Conservation (phyloP, 495 filamentous ascomycete species). For the Aspergillus indologenus region DNA sequence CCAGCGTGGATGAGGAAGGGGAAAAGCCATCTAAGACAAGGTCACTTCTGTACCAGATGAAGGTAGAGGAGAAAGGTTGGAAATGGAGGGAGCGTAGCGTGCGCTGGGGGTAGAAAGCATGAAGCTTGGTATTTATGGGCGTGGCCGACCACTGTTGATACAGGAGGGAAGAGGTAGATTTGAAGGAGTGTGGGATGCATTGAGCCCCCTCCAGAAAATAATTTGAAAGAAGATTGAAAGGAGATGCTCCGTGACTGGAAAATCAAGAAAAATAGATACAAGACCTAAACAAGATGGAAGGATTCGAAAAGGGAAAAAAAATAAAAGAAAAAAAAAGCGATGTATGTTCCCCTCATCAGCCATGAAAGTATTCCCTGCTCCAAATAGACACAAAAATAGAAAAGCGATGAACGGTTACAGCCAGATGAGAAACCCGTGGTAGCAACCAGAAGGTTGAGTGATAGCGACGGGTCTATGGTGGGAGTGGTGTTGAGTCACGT, state of each 20-base stretch:
- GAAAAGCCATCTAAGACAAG: background rate
- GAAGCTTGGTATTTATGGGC: background rate
- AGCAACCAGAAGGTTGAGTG: background rate
- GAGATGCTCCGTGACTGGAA: conserved; percentile 26
- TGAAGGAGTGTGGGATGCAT: background rate
- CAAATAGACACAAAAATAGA: conserved; percentile 8
- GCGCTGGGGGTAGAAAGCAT: background rate
- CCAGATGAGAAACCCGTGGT: background rate
- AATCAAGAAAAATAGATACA: conserved; percentile 33
- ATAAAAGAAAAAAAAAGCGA: conserved; percentile 30
- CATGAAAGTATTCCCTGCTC: conserved; percentile 16
- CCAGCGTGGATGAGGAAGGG: background rate
- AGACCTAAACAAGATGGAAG: conserved; percentile 27
- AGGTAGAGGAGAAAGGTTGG: background rate
- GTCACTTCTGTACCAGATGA: background rate
- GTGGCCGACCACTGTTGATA: background rate
- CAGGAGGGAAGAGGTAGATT: conserved; percentile 18
- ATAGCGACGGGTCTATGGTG: conserved; percentile 27
- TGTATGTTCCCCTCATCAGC: conserved; percentile 25
- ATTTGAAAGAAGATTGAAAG: conserved; percentile 19
- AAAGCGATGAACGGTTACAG: background rate
- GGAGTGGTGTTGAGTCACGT: conserved; percentile 43
- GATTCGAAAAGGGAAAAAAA: conserved; percentile 21
- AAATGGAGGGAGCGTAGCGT: background rate
- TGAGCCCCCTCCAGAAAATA: background rate